Evolutionary conservation across 78 protist species (phyloP), one percentile per base, ranked within the genome.

Genomic region (Andalucia godoyi): DNA sequence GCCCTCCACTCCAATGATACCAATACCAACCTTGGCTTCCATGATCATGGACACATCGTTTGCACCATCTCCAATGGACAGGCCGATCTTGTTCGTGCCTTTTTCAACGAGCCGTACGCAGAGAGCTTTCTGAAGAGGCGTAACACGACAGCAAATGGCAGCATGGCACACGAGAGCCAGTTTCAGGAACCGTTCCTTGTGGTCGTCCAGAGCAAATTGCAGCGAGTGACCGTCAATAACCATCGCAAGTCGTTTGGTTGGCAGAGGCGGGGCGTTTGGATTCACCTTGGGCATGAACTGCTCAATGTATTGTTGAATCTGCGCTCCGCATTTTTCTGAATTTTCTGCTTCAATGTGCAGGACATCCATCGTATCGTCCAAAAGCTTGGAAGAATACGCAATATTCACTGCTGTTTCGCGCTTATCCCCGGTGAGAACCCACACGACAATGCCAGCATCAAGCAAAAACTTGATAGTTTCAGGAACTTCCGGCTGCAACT

Each of bases 51-150:
- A 2, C 2, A 88, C 90, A 66, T 89, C 94, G 54, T 88, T 88
- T 40, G 95, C 96, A 29, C 98, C 98, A 57, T 94, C 98, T 54
- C 98, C 98, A 47, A 93, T 90, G 34, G 94, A 77, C 60, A 93
- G 80, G 38, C 94, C 89, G 30, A 80, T 74, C n/a, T 39, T 41
- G 34, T 37, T 8, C 15, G 66, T 46, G 12, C 30, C 2, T 29
- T n/a, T 5, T 12, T 52, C 37, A 33, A 77, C 72, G 61, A 78
- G 38, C 21, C 52, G 37, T 62, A 83, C 77, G 36, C n/a, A 34
- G 25, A 12, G 38, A 10, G 83, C 89, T 74, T 87, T 83, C 38
- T 87, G 88, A 23, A 27, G 6, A 12, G 89, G 89, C 41, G 72
- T 4, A 15, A 53, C 2, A 6, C 78, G 68, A 53, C 76, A 69